Conservation (phyloP, 768 basidiomycete species). For the Suillus weaverae region DNA sequence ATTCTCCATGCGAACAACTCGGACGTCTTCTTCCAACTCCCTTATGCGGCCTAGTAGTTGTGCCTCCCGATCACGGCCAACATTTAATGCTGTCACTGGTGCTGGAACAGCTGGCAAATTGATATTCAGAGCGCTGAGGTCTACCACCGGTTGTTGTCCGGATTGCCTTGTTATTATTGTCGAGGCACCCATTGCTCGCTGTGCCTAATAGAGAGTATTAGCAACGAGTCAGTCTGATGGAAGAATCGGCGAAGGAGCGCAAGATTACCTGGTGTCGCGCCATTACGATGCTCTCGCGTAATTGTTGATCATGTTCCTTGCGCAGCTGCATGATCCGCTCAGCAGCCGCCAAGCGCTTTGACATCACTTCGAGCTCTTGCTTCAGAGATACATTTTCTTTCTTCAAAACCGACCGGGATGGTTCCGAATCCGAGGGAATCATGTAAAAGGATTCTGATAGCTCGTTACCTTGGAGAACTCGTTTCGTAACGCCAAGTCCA, state of each 20-base stretch:
- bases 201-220: slow-evolving; percentile 51
- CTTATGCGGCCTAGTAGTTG: slow-evolving; percentile 52
- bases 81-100: slow-evolving; percentile 48
- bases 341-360: slow-evolving; percentile 56
- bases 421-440: slow-evolving; percentile 62
- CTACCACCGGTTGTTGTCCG: slow-evolving; percentile 40
- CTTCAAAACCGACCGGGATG: slow-evolving; percentile 49
- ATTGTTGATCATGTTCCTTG: slow-evolving; percentile 75
- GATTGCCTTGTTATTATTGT: slow-evolving; percentile 49
- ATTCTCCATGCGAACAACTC: slow-evolving; percentile 63
- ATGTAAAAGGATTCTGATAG: slow-evolving; percentile 81
- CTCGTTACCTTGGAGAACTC: slow-evolving; percentile 50
- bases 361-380: slow-evolving; percentile 55
- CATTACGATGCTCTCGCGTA: slow-evolving; percentile 80
- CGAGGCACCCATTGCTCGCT: slow-evolving; percentile 75
- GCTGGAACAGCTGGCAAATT: slow-evolving; percentile 50
- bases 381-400: slow-evolving; percentile 70
- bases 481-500: slow-evolving; percentile 1
- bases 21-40: slow-evolving; percentile 80
- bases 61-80: slow-evolving; percentile 58
- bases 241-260: background rate
- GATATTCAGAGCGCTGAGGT: slow-evolving; percentile 58
- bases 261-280: slow-evolving; percentile 59
- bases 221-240: slow-evolving; percentile 5
- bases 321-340: slow-evolving; percentile 67